Conservation (phyloP, 2,329 filamentous ascomycete species). For the Cordyceps fumosorosea region DNA sequence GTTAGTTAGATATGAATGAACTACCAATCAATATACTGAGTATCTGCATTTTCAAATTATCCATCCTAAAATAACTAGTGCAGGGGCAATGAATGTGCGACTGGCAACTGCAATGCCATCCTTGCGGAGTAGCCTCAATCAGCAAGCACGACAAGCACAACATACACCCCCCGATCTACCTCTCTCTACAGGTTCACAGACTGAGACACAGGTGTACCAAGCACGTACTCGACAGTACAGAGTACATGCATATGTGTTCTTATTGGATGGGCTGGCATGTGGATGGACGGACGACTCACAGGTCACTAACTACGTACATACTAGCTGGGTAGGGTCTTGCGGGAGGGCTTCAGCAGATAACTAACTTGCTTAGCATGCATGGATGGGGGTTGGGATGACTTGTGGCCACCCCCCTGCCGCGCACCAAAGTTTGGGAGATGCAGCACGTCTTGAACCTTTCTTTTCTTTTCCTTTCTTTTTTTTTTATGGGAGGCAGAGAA, state of each 20-base stretch:
- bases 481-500: too few relatives aligned
- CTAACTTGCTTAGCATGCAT: neutral
- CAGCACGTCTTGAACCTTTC: neutral
- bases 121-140: too few relatives aligned
- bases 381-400: constrained; percentile 4
- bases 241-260: neutral
- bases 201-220: neutral
- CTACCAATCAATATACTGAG: neutral
- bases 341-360: neutral
- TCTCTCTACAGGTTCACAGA: neutral
- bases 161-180: neutral
- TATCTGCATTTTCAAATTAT: neutral
- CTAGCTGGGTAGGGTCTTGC: neutral
- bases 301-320: too few relatives aligned
- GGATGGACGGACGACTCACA: neutral
- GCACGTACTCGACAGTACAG: neutral
- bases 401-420: neutral
- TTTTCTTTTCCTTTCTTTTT: too few relatives aligned
- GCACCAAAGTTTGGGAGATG: too few relatives aligned
- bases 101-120: too few relatives aligned
- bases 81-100: too few relatives aligned
- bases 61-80: too few relatives aligned
- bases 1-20: neutral
- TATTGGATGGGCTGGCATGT: neutral
- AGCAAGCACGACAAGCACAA: too few relatives aligned